phyloP scores from a whole-genome alignment of 768 basidiomycete genomes.

The Rhodotorula graminis region DNA sequence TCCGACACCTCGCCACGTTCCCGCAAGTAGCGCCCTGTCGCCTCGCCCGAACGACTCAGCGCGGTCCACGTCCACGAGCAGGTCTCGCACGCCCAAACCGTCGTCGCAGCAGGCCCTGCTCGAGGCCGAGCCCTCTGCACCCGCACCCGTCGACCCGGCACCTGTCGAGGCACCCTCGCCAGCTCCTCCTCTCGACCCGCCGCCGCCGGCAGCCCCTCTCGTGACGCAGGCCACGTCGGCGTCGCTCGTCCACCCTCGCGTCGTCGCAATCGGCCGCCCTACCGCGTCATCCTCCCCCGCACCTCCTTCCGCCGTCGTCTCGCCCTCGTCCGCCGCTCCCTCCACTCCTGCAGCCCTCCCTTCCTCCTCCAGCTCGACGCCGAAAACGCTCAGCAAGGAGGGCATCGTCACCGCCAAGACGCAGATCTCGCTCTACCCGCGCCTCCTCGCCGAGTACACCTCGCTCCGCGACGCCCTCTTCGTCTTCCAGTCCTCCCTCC shows the following conservation, averaged over 20 bases:
- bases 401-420: too few species aligned
- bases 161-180: not conserved
- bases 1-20: not conserved
- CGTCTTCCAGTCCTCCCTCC: not conserved
- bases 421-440: not conserved
- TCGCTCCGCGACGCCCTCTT: not conserved
- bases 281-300: not conserved
- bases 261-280: not conserved
- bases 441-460: not conserved
- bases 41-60: not conserved
- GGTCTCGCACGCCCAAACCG: not conserved
- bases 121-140: not conserved
- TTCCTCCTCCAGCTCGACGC: too few species aligned
- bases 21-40: not conserved
- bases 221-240: not conserved
- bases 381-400: too few species aligned
- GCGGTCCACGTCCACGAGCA: not conserved
- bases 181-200: not conserved
- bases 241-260: not conserved
- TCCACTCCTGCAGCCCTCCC: too few species aligned
- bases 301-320: not conserved
- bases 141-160: not conserved
- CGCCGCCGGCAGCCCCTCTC: rapidly evolving
- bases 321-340: not conserved
- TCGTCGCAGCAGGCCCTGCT: not conserved